Evolutionary conservation across 2,329 filamentous ascomycete species (phyloP).

Genomic region (Fusarium neocosmosporiellum): DNA sequence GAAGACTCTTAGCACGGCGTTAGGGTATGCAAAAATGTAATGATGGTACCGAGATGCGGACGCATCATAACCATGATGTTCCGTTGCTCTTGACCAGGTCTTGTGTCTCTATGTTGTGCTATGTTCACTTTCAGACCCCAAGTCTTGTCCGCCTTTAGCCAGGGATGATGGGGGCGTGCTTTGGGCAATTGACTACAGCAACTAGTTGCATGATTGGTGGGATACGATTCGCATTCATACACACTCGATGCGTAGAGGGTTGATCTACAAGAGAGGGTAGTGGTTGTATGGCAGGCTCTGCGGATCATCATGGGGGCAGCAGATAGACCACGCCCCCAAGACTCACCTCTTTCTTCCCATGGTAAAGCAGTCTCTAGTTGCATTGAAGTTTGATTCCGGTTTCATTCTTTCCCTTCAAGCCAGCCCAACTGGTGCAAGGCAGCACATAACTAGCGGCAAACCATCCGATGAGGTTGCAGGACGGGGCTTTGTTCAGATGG

Average conservation of each 20-base stretch:
- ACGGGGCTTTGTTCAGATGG: background rate
- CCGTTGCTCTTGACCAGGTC: conserved; percentile 11
- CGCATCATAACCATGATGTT: conserved; percentile 25
- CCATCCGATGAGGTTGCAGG: background rate
- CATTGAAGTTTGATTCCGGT: background rate
- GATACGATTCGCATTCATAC: background rate
- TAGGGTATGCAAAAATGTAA: conserved; percentile 46
- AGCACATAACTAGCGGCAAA: background rate
- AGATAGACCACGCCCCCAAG: background rate
- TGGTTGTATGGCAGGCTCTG: background rate
- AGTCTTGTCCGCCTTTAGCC: background rate
- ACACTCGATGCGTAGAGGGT: background rate
- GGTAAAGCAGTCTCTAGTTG: background rate
- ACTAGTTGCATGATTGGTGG: background rate
- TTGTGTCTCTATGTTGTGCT: background rate
- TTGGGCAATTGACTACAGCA: background rate
- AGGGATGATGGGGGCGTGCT: background rate
- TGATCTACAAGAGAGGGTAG: background rate
- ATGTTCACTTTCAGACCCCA: background rate
- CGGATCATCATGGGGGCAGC: background rate
- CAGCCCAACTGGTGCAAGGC: background rate
- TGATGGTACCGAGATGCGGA: conserved; percentile 36
- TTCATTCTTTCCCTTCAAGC: background rate
- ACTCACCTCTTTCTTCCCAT: background rate
- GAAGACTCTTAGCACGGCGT: conserved; percentile 45